These are phyloP conservation scores for Eimeria zaria DNA, from an alignment of 169 alveolate species.

Conservation along the genomic window DNA sequence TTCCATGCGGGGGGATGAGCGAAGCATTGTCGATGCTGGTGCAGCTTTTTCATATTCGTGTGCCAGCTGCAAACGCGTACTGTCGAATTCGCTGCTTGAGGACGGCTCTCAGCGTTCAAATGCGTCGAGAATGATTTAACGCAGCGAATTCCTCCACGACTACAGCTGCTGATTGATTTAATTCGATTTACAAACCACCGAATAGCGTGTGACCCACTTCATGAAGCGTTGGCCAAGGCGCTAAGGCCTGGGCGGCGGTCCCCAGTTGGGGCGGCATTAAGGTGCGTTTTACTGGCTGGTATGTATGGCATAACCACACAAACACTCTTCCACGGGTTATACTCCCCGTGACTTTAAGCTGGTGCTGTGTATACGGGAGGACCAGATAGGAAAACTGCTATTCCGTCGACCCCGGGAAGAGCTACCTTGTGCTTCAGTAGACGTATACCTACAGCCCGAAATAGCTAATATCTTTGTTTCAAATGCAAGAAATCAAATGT, in stretches of 20 bases:
- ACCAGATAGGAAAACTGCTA: neutral
- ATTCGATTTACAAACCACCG: neutral
- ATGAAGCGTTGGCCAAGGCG: constrained; percentile 28
- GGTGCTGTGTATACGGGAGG: neutral
- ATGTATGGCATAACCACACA: constrained; percentile 24
- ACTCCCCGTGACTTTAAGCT: neutral
- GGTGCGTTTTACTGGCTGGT: constrained; percentile 40
- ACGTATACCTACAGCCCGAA: neutral
- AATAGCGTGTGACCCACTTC: neutral
- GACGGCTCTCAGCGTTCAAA: neutral
- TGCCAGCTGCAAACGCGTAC: neutral
- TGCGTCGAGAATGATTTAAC: neutral
- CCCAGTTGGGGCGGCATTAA: constrained; percentile 63
- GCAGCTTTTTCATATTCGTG: constrained; percentile 20
- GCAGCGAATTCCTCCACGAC: neutral
- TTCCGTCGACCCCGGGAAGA: neutral
- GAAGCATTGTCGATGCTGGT: constrained; percentile 31
- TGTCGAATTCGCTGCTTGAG: neutral
- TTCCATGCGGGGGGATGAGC: constrained; percentile 77
- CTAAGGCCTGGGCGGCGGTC: constrained; percentile 50
- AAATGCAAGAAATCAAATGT: neutral
- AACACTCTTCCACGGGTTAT: neutral
- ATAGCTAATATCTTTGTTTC: neutral
- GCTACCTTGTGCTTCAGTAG: constrained; percentile 1
- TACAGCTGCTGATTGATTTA: neutral